phyloP scores from a whole-genome alignment of 2,329 filamentous ascomycete species.

The Aureobasidium lini region DNA sequence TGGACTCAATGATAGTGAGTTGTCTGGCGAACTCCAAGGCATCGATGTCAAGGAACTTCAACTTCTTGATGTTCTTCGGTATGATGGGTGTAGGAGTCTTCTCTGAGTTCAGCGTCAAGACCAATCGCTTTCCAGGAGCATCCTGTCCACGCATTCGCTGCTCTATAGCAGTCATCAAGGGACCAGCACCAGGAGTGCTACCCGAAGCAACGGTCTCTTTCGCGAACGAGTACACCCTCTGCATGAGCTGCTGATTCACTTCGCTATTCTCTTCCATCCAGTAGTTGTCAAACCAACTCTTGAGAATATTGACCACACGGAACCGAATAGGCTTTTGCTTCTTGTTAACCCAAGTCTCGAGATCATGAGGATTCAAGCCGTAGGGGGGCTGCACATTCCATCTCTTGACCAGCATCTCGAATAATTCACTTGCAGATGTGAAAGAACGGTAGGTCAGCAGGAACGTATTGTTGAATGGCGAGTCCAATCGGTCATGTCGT shows the following conservation, averaged over 20 bases:
- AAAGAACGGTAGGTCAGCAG: constrained; percentile 95
- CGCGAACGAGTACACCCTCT: constrained; percentile 83
- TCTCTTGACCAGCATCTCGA: constrained; percentile 82
- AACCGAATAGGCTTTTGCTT: constrained; percentile 97
- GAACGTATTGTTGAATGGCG: constrained; percentile 96
- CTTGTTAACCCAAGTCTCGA: constrained; percentile 80
- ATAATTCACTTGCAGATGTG: constrained; percentile 80
- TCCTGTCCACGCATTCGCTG: constrained; percentile 85
- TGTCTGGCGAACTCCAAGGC: constrained; percentile 94
- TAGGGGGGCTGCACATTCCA: constrained; percentile 90
- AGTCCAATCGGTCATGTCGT: constrained; percentile 89
- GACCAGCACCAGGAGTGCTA: constrained; percentile 80
- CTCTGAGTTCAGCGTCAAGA: constrained; percentile 70
- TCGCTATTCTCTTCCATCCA: constrained; percentile 96
- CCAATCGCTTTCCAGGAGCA: constrained; percentile 72
- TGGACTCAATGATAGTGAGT: constrained; percentile 92
- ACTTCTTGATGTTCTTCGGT: constrained; percentile 98
- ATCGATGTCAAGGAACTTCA: constrained; percentile 97
- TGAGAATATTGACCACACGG: constrained; percentile 92
- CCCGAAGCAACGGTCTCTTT: constrained; percentile 88
- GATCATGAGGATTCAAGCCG: constrained; percentile 66
- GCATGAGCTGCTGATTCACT: constrained; percentile 74
- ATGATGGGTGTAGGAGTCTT: constrained; percentile 82
- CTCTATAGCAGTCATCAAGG: constrained; percentile 79
- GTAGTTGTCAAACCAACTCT: constrained; percentile 97